phyloP scores from a whole-genome alignment of 2,329 filamentous ascomycete species.

The Ceratocystiopsis sp. region DNA sequence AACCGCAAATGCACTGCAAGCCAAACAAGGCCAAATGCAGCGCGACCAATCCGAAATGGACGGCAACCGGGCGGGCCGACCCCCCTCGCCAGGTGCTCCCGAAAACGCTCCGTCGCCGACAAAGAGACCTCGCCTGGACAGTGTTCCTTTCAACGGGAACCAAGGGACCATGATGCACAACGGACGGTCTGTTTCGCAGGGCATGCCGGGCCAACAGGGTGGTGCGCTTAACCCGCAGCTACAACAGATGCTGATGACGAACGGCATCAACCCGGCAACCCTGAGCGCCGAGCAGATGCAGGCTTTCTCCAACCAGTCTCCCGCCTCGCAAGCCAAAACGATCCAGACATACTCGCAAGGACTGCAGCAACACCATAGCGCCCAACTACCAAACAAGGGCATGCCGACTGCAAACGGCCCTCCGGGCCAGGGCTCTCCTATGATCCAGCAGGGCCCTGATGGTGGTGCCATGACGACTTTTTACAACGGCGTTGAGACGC shows the following conservation, averaged over 20 bases:
- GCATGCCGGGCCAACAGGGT: conserved; percentile 53
- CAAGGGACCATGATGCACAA: conserved; percentile 56
- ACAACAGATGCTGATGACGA: conserved; percentile 45
- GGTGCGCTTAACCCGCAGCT: conserved; percentile 30
- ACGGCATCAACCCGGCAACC: conserved; percentile 58
- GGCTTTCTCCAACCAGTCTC: conserved; percentile 34
- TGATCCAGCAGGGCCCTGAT: conserved; percentile 61
- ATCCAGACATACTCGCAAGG: conserved; percentile 78
- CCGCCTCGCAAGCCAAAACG: conserved; percentile 58
- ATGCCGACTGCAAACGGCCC: conserved; percentile 59
- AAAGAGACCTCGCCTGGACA: conserved; percentile 72
- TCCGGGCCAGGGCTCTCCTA: conserved; percentile 62
- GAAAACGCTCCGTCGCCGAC: conserved; percentile 87
- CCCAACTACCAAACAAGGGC: conserved; percentile 65
- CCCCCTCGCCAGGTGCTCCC: conserved; percentile 63
- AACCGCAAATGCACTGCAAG: conserved; percentile 55
- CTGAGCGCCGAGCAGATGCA: conserved; percentile 65
- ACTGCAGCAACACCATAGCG: conserved; percentile 66
- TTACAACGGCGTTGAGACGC: conserved; percentile 49
- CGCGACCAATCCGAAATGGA: conserved; percentile 78
- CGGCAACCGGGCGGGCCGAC: conserved; percentile 54
- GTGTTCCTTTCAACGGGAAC: conserved; percentile 55
- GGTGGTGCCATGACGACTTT: conserved; percentile 36
- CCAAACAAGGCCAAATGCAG: conserved; percentile 59
- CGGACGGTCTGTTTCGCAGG: conserved; percentile 48